Base-by-base conservation (phyloP, 2,329 filamentous ascomycete genomes). In the Calonectria crousiana region DNA sequence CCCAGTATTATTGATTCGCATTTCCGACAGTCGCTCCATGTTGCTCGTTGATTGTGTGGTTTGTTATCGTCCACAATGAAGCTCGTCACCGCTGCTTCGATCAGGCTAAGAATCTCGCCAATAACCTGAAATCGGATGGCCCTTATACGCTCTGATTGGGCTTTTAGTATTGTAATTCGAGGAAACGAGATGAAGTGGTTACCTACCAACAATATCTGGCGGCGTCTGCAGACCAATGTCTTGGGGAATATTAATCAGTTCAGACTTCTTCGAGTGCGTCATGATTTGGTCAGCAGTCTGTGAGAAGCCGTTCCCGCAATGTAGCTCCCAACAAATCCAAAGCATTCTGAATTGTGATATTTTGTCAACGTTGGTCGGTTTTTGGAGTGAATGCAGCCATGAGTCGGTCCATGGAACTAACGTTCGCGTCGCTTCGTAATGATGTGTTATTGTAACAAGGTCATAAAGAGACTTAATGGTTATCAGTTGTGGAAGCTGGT, bases 1-100 rank as follows among this genome's bases (percentile, higher is more conserved):
- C 81, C 82, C 0, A 84, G 71, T 18, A 84, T 83, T 79, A 83
- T 84, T 30, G 81, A 84, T 60, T 84, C 82, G 75, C 82, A 84
- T 28, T 79, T 71, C 66, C 82, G 83, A 10, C 78, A 81, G 1
- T 81, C 81, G 77, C 82, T 81, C 74, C 77, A 84, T 1, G 77
- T 73, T 0, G 82, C 28, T 18, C 80, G 67, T 82, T 79, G 8
- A 18, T 23, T 28, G 23, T 65, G 76, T 2, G 78, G 76, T 13
- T 76, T 76, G 60, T 82, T 78, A 47, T 82, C 80, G 6, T 79
- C 78, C 11, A 79, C 74, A 5, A 80, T 65, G 5, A 82, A 74
- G 26, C 77, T 76, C 10, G 78, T 75, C 1, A 76, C 71, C 64
- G 80, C 74, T 13, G 81, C 76, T 6, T 76, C 66, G 53, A 82